Evolutionary conservation across 257 asterid species (phyloP).

Genomic region (Solanum commersonii): DNA sequence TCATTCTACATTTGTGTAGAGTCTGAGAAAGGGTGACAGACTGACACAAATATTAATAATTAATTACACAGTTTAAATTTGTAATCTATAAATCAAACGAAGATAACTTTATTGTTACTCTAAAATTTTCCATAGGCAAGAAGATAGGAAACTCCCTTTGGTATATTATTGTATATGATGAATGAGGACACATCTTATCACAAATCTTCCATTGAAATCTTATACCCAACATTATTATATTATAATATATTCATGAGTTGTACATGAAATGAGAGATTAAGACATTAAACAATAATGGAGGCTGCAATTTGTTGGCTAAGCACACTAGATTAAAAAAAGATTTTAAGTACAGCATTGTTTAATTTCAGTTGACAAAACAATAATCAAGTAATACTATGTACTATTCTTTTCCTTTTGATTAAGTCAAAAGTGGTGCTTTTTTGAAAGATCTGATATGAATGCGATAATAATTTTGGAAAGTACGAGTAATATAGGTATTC

Average conservation of each 20-base stretch:
- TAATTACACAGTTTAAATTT: accelerated
- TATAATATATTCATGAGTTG: neutral
- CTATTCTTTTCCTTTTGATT: neutral
- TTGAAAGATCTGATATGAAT: neutral
- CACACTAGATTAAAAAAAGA: neutral
- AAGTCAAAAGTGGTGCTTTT: neutral
- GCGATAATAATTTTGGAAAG: neutral
- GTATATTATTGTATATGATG: neutral
- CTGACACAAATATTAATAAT: accelerated
- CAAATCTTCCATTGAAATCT: neutral
- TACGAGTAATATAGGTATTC: neutral
- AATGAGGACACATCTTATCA: neutral
- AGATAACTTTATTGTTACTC: neutral
- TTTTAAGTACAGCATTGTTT: neutral
- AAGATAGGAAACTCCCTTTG: neutral
- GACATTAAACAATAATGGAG: neutral
- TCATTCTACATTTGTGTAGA: accelerated
- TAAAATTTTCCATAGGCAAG: neutral
- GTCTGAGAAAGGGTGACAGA: accelerated
- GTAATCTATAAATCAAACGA: neutral
- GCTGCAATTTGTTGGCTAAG: neutral
- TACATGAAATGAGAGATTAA: neutral
- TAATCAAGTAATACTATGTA: neutral
- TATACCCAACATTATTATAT: neutral
- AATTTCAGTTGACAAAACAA: neutral